phyloP scores from a whole-genome alignment of 73 alveolate species.

The Vitrella brassicaformis region DNA sequence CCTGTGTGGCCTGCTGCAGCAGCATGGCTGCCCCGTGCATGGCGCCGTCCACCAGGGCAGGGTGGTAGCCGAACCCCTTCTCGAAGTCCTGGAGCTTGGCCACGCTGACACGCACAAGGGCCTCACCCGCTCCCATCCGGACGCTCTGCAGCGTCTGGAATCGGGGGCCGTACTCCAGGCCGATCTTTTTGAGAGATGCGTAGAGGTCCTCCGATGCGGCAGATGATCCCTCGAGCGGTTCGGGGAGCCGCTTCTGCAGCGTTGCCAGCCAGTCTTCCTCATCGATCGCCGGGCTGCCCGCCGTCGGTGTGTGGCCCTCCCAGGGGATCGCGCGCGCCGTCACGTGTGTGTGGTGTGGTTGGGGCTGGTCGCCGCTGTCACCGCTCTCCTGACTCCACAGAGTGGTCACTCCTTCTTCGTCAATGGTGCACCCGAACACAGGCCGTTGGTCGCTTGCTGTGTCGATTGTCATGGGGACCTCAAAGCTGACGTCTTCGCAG shows the following conservation, averaged over 20 bases:
- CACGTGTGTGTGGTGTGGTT: background rate
- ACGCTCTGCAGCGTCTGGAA: slow-evolving; percentile 13
- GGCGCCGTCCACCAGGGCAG: slow-evolving; percentile 13
- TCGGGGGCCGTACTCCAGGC: slow-evolving; percentile 24
- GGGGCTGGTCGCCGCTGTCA: background rate
- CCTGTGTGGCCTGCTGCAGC: background rate
- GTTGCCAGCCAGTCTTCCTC: background rate
- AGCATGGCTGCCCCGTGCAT: background rate
- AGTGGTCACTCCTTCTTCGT: too few relatives aligned
- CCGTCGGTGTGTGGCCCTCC: background rate
- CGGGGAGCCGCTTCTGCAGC: background rate
- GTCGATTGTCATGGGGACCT: background rate
- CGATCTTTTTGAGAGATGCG: slow-evolving; percentile 24
- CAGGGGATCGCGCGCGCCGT: background rate
- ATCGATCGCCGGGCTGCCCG: background rate
- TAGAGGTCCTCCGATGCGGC: slow-evolving; percentile 31
- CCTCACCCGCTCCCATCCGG: background rate
- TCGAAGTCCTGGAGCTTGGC: background rate
- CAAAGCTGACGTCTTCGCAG: background rate
- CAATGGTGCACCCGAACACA: too few relatives aligned
- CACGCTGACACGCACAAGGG: background rate
- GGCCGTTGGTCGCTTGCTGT: background rate
- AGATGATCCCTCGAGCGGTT: background rate
- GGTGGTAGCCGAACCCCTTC: background rate
- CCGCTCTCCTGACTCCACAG: background rate